Conservation (phyloP, 768 basidiomycete species). For the Russula sp. region DNA sequence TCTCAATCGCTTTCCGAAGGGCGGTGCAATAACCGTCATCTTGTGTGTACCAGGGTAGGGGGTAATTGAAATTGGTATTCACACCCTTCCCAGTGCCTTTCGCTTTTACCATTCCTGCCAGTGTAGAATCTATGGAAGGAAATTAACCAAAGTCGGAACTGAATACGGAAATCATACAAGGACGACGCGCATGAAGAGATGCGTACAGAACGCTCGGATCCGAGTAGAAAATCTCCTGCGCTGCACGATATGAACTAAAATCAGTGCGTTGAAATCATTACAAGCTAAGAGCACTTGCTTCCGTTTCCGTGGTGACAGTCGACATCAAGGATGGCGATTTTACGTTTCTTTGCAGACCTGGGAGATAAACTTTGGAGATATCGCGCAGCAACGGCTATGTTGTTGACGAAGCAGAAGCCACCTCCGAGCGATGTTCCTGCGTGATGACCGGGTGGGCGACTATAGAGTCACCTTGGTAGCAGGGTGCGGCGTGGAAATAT, state of each 20-base stretch:
- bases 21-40: constrained; percentile 34
- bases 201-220: constrained; percentile 37
- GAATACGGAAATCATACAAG: constrained; percentile 32
- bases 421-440: constrained; percentile 35
- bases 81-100: constrained; percentile 33
- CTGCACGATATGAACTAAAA: constrained; percentile 21
- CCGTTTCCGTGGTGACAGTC: constrained; percentile 40
- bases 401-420: constrained; percentile 40
- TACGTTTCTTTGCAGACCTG: background rate
- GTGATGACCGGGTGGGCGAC: constrained; percentile 39
- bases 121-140: constrained; percentile 35
- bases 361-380: constrained; percentile 28
- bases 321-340: constrained; percentile 38
- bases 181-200: constrained; percentile 38
- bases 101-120: constrained; percentile 34
- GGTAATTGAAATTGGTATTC: constrained; percentile 36
- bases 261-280: background rate
- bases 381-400: constrained; percentile 37
- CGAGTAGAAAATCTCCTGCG: constrained; percentile 36
- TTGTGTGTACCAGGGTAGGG: constrained; percentile 34
- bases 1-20: constrained; percentile 29
- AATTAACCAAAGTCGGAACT: background rate
- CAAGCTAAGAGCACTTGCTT: constrained; percentile 22
- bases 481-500: background rate
- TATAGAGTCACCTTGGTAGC: constrained; percentile 5